Evolutionary conservation across 2,329 filamentous ascomycete genomes (phyloP).

Genomic region (Nemania sp.): DNA sequence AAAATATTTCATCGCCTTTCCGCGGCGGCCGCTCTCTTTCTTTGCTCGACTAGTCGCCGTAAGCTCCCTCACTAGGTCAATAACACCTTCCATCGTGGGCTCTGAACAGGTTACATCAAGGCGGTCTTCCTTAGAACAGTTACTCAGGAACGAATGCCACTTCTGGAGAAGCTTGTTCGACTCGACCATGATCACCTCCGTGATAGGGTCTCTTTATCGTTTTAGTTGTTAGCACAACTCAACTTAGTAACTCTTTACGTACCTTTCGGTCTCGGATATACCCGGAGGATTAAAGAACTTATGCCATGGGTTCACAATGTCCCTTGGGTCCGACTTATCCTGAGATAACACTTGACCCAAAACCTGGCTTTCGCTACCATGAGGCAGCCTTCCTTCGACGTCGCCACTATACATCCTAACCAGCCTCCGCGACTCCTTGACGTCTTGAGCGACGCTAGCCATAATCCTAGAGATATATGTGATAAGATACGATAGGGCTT

Average conservation of each 20-base stretch:
- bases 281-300: conserved; percentile 31
- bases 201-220: conserved; percentile 23
- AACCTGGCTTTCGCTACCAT: conserved; percentile 9
- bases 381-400: conserved; percentile 27
- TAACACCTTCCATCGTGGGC: conserved; percentile 24
- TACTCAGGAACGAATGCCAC: conserved; percentile 23
- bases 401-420: conserved; percentile 33
- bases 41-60: conserved; percentile 7
- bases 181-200: conserved; percentile 23
- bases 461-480: neutral
- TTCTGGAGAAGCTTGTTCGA: conserved; percentile 29
- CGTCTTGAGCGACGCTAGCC: conserved; percentile 8
- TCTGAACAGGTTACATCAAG: conserved; percentile 21
- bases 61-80: conserved; percentile 20
- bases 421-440: conserved; percentile 23
- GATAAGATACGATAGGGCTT: too few relatives aligned
- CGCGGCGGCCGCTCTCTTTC: conserved; percentile 27
- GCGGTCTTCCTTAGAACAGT: conserved; percentile 19
- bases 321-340: conserved; percentile 1
- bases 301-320: conserved; percentile 24
- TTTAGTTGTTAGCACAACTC: neutral
- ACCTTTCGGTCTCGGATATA: conserved; percentile 15
- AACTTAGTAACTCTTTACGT: neutral
- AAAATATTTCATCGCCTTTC: conserved; percentile 39
- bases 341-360: conserved; percentile 20